These are phyloP conservation scores for Globisporangium spiculum DNA, from an alignment of 352 stramenopile genomes.

Conservation along the genomic window DNA sequence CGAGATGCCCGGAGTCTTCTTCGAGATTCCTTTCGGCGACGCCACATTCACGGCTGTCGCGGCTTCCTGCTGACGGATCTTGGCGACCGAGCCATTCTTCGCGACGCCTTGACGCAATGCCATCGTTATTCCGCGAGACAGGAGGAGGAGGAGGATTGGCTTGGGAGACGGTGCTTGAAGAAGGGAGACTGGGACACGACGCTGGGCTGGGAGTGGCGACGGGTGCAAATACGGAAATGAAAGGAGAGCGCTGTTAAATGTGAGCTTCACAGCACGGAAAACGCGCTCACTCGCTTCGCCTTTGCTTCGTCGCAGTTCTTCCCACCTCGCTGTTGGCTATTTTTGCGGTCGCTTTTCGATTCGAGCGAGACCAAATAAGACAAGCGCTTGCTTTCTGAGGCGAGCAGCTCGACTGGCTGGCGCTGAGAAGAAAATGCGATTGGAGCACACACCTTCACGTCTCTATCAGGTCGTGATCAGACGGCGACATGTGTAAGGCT, in stretches of 20 bases:
- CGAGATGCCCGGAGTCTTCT: slow-evolving; percentile 57
- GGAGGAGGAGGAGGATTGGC: neutral
- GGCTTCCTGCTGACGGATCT: slow-evolving; percentile 56
- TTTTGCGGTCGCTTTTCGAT: neutral
- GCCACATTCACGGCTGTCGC: slow-evolving; percentile 58
- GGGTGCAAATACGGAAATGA: slow-evolving; percentile 15
- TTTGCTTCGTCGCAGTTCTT: neutral
- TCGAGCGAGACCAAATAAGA: neutral
- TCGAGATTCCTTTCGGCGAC: slow-evolving; percentile 79
- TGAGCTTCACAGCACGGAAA: neutral
- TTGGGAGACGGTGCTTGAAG: slow-evolving; percentile 6
- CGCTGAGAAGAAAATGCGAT: neutral
- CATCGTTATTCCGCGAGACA: slow-evolving; percentile 27
- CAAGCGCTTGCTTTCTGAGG: neutral
- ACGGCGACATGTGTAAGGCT: neutral
- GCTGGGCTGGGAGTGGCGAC: neutral
- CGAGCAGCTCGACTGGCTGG: neutral
- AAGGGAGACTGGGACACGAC: slow-evolving; percentile 6
- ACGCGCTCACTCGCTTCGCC: neutral
- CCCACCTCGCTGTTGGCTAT: neutral
- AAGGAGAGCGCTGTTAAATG: neutral
- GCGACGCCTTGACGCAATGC: slow-evolving; percentile 30
- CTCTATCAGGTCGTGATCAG: neutral
- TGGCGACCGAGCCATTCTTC: slow-evolving; percentile 52
- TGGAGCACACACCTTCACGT: neutral